These are phyloP conservation scores for Persicaria maculosa DNA, from an alignment of 148 eudicot genomes.

Conservation along the genomic window DNA sequence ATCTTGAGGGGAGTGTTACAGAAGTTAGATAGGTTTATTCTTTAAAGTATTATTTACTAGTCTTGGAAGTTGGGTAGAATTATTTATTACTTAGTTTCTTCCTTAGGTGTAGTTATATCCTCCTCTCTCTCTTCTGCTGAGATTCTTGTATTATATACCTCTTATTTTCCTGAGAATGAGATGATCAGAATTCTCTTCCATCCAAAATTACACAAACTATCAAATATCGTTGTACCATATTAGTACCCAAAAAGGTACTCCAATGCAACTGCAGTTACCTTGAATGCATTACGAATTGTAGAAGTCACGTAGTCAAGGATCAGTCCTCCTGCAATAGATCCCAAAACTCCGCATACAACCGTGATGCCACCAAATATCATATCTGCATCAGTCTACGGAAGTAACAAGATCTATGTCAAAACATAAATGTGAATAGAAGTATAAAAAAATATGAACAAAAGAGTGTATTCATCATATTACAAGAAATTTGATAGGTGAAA, in stretches of 20 bases:
- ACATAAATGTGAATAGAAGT: neutral
- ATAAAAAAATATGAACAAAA: neutral
- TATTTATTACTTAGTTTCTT: no score
- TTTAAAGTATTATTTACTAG: no score
- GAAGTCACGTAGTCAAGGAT: slow-evolving; percentile 60
- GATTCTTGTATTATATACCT: no score
- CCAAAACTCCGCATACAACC: slow-evolving; percentile 65
- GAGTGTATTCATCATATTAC: neutral
- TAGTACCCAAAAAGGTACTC: neutral
- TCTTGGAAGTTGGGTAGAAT: no score
- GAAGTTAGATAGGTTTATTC: no score
- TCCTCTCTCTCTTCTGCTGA: no score
- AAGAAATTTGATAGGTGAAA: neutral
- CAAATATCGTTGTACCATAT: no score
- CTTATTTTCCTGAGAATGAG: no score
- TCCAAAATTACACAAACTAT: no score
- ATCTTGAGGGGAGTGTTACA: no score
- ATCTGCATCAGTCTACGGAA: slow-evolving; percentile 43
- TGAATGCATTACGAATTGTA: slow-evolving; percentile 77
- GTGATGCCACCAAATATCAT: slow-evolving; percentile 73
- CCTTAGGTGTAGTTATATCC: no score
- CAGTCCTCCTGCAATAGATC: slow-evolving; percentile 71
- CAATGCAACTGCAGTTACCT: slow-evolving; percentile 30
- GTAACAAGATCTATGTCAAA: neutral
- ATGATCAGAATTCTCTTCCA: no score